Conservation (phyloP, 2,329 filamentous ascomycete genomes). For the Cordyceps pruinosa region DNA sequence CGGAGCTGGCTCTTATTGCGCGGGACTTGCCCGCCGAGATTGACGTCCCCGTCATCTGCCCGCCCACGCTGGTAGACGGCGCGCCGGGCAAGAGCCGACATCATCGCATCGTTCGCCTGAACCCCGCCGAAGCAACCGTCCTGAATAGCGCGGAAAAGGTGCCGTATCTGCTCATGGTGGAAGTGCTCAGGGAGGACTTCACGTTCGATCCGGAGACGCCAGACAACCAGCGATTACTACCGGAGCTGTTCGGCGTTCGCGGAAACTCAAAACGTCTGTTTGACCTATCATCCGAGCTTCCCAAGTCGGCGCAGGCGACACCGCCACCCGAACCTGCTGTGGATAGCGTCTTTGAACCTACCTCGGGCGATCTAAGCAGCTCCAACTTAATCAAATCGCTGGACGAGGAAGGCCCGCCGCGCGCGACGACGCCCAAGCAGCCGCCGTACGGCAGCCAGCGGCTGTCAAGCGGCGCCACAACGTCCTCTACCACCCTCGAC, state of each 20-base stretch:
- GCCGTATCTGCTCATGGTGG: slow-evolving; percentile 77
- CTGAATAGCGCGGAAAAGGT: slow-evolving; percentile 83
- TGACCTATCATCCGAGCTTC: slow-evolving; percentile 59
- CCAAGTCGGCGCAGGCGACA: slow-evolving; percentile 39
- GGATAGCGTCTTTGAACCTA: slow-evolving; percentile 81
- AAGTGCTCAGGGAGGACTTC: slow-evolving; percentile 75
- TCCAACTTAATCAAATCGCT: slow-evolving; percentile 59
- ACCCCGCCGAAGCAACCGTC: slow-evolving; percentile 77
- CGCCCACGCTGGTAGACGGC: slow-evolving; percentile 65
- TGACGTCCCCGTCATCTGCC: slow-evolving; percentile 76
- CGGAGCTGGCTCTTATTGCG: slow-evolving; percentile 72
- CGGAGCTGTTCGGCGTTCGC: slow-evolving; percentile 50
- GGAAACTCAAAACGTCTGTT: slow-evolving; percentile 55
- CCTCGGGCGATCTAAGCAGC: slow-evolving; percentile 68
- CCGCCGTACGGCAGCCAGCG: slow-evolving; percentile 38
- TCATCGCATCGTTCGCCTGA: slow-evolving; percentile 75
- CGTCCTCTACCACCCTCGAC: slow-evolving; percentile 52
- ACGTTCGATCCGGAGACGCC: slow-evolving; percentile 69
- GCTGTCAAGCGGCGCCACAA: slow-evolving; percentile 55
- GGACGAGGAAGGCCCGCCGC: slow-evolving; percentile 38
- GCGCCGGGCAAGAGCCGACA: slow-evolving; percentile 69
- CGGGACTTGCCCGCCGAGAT: slow-evolving; percentile 78
- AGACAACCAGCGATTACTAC: slow-evolving; percentile 62
- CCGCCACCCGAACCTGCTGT: slow-evolving; percentile 37
- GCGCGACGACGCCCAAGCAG: slow-evolving; percentile 23